Base-by-base conservation (phyloP, 495 filamentous ascomycete genomes). In the Annulohypoxylon maeteangense region DNA sequence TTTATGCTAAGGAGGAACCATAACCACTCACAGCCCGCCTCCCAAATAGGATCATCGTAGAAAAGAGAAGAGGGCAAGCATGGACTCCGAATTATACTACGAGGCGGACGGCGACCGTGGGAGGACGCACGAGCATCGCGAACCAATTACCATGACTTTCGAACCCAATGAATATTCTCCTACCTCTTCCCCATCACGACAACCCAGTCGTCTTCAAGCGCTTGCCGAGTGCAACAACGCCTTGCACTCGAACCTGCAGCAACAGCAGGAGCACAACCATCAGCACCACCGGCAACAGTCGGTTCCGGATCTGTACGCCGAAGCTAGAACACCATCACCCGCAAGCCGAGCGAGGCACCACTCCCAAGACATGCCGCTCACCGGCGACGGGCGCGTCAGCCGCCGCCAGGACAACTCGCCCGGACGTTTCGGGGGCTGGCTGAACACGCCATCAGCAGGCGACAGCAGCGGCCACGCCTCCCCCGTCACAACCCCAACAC, bases 251-350 rank as follows among this genome's bases (percentile, higher is more conserved):
- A 72, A 48, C 72, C 62, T 71, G 47, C 65, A 72, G 18, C 36
- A 40, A 14, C 11, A 40, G 12, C 32, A 36, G 32, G 32, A 7
- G 8, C 36, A 40, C n/a, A 4, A 14, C 36, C 36, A 14, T 14
- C 36, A 14, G 4, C 81, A 83, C 50, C 81, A 80, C 44, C 79
- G 82, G n/a, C 81, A 83, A 65, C 74, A 79, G 45, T 84, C 81
- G 0, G 79, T 79, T 14, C 78, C 81, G 7, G 79, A 75, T 57
- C 47, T 83, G 23, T 18, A 51, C 10, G 8, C 47, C 22, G 22
- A 27, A 11, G 18, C 45, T 8, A 29, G 22, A n/a, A 71, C 82
- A 25, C 75, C 78, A 29, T 67, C 76, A 2, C 51, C 71, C 45
- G 75, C 78, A 60, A 27, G 31, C n/a, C 79, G 76, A 70, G 53